These are phyloP conservation scores for Tricholoma furcatifolium DNA, from an alignment of 768 basidiomycete genomes.

Conservation along the genomic window DNA sequence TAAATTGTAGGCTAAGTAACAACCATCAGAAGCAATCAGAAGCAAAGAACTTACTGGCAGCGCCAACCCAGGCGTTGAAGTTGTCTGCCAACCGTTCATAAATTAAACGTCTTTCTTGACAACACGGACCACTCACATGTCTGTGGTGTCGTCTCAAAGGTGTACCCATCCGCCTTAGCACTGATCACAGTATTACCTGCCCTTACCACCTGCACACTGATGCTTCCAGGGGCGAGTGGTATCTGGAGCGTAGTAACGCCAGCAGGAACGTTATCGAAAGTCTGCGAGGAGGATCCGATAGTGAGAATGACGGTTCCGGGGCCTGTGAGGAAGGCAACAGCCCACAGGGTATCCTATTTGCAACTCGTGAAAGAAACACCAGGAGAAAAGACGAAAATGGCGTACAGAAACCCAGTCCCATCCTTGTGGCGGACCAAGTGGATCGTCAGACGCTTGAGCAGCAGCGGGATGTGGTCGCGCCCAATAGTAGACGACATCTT, in stretches of 20 bases:
- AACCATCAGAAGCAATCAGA: neutral
- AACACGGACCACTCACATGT: slow-evolving; percentile 26
- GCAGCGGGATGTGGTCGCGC: slow-evolving; percentile 61
- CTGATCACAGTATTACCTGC: slow-evolving; percentile 49
- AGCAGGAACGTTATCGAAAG: slow-evolving; percentile 37
- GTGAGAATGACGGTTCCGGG: slow-evolving; percentile 53
- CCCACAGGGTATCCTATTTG: slow-evolving; percentile 61
- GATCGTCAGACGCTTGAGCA: slow-evolving; percentile 43
- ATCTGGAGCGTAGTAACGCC: slow-evolving; percentile 67
- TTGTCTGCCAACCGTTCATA: slow-evolving; percentile 40
- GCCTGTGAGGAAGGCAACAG: slow-evolving; percentile 55
- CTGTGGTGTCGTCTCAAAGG: slow-evolving; percentile 31
- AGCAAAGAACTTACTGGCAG: slow-evolving; percentile 32
- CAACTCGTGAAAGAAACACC: neutral
- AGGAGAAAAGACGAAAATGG: slow-evolving; percentile 11
- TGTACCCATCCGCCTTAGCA: slow-evolving; percentile 45
- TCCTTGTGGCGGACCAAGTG: slow-evolving; percentile 45
- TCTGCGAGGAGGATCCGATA: slow-evolving; percentile 36
- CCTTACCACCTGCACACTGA: slow-evolving; percentile 55
- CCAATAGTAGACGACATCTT: slow-evolving; percentile 55
- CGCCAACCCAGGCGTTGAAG: slow-evolving; percentile 62
- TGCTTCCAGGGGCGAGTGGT: slow-evolving; percentile 51
- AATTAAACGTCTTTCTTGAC: neutral
- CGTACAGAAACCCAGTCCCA: slow-evolving; percentile 52
- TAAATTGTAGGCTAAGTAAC: neutral